These are phyloP conservation scores for Talaromyces wortmannii DNA, from an alignment of 495 filamentous ascomycete genomes.

Conservation along the genomic window DNA sequence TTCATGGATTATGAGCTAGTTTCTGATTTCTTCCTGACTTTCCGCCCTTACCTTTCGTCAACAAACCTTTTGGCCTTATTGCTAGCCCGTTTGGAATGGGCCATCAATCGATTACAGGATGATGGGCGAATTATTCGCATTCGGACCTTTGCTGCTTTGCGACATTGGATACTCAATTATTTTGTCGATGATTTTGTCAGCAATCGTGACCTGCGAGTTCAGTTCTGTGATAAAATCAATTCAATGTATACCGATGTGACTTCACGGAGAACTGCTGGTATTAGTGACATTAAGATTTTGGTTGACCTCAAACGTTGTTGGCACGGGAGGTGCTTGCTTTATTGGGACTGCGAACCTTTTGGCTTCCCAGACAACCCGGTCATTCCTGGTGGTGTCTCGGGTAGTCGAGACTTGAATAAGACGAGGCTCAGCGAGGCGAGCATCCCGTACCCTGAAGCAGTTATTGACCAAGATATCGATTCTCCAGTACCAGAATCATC, in stretches of 20 bases:
- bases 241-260: constrained; percentile 59
- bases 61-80: constrained; percentile 74
- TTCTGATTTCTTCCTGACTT: constrained; percentile 97
- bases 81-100: constrained; percentile 81
- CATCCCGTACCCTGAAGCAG: constrained; percentile 38
- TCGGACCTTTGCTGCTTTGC: constrained; percentile 89
- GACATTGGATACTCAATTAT: constrained; percentile 98
- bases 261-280: constrained; percentile 42
- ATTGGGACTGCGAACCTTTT: constrained; percentile 72
- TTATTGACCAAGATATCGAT: constrained; percentile 21
- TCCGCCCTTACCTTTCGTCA: constrained; percentile 73
- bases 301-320: constrained; percentile 95
- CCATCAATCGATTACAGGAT: constrained; percentile 71
- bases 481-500: background rate
- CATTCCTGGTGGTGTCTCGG: constrained; percentile 62
- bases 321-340: constrained; percentile 81
- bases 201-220: constrained; percentile 68
- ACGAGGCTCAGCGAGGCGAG: constrained; percentile 25
- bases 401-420: constrained; percentile 43
- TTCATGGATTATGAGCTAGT: constrained; percentile 97
- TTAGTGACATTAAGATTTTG: constrained; percentile 83
- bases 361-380: constrained; percentile 63
- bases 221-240: constrained; percentile 81
- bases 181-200: constrained; percentile 92
- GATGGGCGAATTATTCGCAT: constrained; percentile 88